Percentiles rank a stretch among this genome's conserved stretches.
phyloP scores from a whole-genome alignment of 2,329 filamentous ascomycete species.

The Fusarium haematococcum region DNA sequence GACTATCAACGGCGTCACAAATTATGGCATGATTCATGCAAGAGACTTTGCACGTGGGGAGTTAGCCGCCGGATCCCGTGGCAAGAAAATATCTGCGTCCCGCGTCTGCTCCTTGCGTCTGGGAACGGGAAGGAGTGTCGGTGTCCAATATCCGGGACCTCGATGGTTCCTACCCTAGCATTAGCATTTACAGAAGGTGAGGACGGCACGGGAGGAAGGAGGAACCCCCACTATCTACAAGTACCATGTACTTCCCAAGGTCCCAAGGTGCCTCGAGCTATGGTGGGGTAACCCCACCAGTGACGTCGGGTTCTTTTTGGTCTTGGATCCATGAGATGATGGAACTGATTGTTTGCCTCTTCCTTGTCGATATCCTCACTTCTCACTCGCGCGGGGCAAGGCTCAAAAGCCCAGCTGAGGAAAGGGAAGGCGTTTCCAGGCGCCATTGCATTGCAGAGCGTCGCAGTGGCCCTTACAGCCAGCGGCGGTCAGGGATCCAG shows the following conservation, averaged over 20 bases:
- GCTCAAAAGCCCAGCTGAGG: not conserved
- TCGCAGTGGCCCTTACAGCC: constrained; percentile 2
- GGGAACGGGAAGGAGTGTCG: not conserved
- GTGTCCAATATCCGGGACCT: constrained; percentile 2
- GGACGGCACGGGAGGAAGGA: not conserved
- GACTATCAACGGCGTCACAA: not conserved
- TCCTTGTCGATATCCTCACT: constrained; percentile 12
- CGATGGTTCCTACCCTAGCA: not conserved
- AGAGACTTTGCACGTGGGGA: not conserved
- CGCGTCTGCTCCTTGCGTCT: not conserved
- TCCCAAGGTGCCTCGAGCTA: constrained; percentile 1
- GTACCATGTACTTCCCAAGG: not conserved
- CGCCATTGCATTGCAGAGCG: not conserved
- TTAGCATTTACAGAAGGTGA: not conserved
- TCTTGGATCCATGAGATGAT: not conserved
- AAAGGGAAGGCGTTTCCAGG: not conserved
- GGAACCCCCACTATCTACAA: constrained; percentile 8
- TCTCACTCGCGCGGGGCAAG: constrained; percentile 12
- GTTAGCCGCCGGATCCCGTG: constrained; percentile 1
- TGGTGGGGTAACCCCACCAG: constrained; percentile 29
- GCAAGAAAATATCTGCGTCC: not conserved
- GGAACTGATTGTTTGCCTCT: not conserved
- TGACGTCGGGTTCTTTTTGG: constrained; percentile 29
- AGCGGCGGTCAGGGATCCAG: not conserved
- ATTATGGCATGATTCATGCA: constrained; percentile 15